Conservation (phyloP, 768 basidiomycete genomes). For the Auriscalpium orientale region DNA sequence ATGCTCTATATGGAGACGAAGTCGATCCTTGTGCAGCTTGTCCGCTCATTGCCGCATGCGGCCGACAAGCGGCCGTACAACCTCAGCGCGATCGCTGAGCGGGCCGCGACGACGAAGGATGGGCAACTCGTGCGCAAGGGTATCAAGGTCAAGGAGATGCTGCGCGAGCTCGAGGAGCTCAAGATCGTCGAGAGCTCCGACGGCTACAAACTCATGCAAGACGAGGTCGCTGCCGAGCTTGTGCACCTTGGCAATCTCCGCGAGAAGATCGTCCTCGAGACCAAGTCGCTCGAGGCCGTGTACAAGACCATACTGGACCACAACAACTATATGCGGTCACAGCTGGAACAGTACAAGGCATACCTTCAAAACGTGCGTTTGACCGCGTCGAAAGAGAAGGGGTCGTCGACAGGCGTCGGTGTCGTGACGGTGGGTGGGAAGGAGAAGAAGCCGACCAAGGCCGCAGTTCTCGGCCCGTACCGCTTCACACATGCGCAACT, state of each 20-base stretch:
- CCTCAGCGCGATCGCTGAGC: constrained; percentile 81
- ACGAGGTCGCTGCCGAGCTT: constrained; percentile 93
- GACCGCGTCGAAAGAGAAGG: constrained; percentile 84
- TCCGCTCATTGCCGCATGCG: constrained; percentile 86
- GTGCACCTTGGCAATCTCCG: constrained; percentile 93
- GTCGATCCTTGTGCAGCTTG: constrained; percentile 95
- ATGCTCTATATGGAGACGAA: constrained; percentile 99
- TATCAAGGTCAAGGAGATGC: constrained; percentile 99
- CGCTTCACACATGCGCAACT: constrained; percentile 96
- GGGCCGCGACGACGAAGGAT: constrained; percentile 96
- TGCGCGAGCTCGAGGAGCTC: constrained; percentile 88
- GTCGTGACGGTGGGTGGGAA: constrained; percentile 95
- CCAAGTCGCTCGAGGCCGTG: constrained; percentile 87
- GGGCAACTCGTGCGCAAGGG: constrained; percentile 91
- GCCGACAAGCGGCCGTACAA: constrained; percentile 86
- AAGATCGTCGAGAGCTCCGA: constrained; percentile 78
- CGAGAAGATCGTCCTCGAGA: constrained; percentile 92
- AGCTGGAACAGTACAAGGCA: constrained; percentile 99
- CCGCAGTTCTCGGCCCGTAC: constrained; percentile 87
- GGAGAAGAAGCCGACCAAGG: constrained; percentile 88
- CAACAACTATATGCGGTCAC: constrained; percentile 92
- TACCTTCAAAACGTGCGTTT: constrained; percentile 96
- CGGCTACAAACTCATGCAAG: constrained; percentile 91
- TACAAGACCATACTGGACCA: constrained; percentile 99
- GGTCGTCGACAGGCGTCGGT: constrained; percentile 80